phyloP scores from a whole-genome alignment of 139 green algal species.

The Klebsormidium nitens region DNA sequence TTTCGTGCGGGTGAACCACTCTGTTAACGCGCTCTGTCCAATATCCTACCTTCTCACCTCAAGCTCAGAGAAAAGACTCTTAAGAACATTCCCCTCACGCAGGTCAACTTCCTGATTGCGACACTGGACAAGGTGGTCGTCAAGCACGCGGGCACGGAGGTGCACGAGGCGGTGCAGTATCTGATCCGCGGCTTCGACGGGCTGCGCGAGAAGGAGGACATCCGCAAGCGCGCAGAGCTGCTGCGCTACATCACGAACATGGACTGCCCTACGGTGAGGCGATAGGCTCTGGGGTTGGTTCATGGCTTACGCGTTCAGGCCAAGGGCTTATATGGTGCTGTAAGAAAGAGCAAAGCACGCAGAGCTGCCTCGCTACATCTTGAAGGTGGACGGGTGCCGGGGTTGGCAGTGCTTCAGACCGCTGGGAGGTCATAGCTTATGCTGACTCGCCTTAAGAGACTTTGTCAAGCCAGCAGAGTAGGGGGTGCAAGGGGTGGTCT shows the following conservation, averaged over 20 bases:
- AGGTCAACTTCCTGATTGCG: too few relatives aligned
- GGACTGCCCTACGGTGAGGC: conserved; percentile 7
- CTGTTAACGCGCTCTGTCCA: too few relatives aligned
- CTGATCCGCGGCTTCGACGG: conserved; percentile 23
- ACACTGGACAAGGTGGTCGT: conserved; percentile 19
- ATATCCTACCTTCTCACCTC: too few relatives aligned
- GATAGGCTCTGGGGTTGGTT: not conserved
- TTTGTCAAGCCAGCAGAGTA: too few relatives aligned
- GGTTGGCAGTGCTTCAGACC: not conserved
- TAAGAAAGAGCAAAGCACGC: not conserved
- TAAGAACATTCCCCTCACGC: too few relatives aligned
- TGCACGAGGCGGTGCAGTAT: conserved; percentile 1
- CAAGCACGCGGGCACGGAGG: not conserved
- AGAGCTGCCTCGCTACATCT: not conserved
- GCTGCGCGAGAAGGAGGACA: conserved; percentile 19
- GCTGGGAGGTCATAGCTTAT: too few relatives aligned
- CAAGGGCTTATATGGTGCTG: not conserved
- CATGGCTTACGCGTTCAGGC: not conserved
- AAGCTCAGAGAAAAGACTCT: too few relatives aligned
- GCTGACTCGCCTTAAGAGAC: too few relatives aligned
- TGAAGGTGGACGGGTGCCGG: not conserved
- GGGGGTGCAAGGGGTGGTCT: too few relatives aligned
- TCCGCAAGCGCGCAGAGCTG: conserved; percentile 8
- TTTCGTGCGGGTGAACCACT: too few relatives aligned
- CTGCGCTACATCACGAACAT: conserved; percentile 30